These are phyloP conservation scores for Nemania abortiva DNA, from an alignment of 2,329 filamentous ascomycete genomes.

Conservation along the genomic window DNA sequence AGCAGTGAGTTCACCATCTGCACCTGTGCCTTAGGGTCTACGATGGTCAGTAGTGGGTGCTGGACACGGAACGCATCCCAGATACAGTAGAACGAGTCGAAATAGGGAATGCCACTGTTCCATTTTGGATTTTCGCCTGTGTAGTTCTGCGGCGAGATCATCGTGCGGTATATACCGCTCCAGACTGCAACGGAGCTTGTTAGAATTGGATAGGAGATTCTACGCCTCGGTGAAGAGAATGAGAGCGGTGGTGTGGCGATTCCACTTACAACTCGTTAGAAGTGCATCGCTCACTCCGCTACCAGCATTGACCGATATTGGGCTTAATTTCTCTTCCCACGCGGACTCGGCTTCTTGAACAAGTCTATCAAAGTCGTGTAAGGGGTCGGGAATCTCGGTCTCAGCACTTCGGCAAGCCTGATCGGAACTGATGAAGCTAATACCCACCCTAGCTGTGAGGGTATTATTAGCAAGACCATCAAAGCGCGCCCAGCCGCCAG, in stretches of 20 bases:
- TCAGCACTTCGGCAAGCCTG: conserved; percentile 74
- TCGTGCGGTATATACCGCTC: conserved; percentile 70
- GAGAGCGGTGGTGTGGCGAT: too few relatives aligned
- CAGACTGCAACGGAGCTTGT: conserved; percentile 56
- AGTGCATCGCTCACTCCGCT: conserved; percentile 62
- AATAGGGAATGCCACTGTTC: conserved; percentile 72
- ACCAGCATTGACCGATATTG: conserved; percentile 62
- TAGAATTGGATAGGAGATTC: neutral
- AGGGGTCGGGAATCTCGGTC: conserved; percentile 70
- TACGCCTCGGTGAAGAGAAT: too few relatives aligned
- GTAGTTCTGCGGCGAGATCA: conserved; percentile 75
- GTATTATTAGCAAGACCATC: conserved; percentile 57
- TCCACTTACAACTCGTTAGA: conserved; percentile 59
- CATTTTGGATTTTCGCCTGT: conserved; percentile 74
- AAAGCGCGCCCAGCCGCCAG: conserved; percentile 70
- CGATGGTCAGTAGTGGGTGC: conserved; percentile 71
- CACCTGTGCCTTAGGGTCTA: conserved; percentile 70
- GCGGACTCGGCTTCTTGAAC: conserved; percentile 62
- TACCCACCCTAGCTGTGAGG: conserved; percentile 69
- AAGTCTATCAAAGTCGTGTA: conserved; percentile 67
- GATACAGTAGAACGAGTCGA: conserved; percentile 68
- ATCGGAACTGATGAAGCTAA: conserved; percentile 72
- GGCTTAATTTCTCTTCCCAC: conserved; percentile 69
- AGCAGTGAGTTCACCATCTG: conserved; percentile 73
- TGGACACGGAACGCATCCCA: conserved; percentile 75